phyloP scores from a whole-genome alignment of 2,329 filamentous ascomycete genomes.

The Dendryphion nanum region DNA sequence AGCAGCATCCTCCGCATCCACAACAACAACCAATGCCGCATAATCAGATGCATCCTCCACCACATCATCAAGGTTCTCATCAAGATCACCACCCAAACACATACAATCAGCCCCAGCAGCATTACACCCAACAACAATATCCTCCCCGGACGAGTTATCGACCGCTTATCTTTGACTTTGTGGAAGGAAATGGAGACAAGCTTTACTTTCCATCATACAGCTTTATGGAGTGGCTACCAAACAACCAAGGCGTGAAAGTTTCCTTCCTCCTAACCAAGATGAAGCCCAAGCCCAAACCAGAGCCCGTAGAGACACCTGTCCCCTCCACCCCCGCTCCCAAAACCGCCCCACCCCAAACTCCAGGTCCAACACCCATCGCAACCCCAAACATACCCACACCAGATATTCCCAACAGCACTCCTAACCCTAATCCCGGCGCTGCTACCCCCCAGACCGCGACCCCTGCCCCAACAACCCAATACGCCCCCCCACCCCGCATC shows the following conservation, averaged over 20 bases:
- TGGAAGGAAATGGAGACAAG: slow-evolving; percentile 60
- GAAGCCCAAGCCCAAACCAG: slow-evolving; percentile 41
- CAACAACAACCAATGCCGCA: not conserved
- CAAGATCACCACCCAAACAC: slow-evolving; percentile 15
- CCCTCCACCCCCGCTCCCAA: slow-evolving; percentile 29
- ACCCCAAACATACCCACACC: slow-evolving; percentile 1
- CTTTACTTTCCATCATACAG: slow-evolving; percentile 78
- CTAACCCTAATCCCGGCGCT: slow-evolving; percentile 2
- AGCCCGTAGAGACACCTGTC: slow-evolving; percentile 44
- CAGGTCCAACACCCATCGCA: slow-evolving; percentile 2
- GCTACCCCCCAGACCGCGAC: slow-evolving; percentile 7
- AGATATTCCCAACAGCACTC: slow-evolving; percentile 14
- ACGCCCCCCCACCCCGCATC: slow-evolving; percentile 28
- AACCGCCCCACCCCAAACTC: slow-evolving; percentile 6
- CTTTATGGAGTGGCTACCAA: slow-evolving; percentile 67
- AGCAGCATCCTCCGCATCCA: not conserved
- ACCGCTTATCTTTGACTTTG: slow-evolving; percentile 40
- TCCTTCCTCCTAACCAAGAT: slow-evolving; percentile 77
- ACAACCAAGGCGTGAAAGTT: slow-evolving; percentile 63
- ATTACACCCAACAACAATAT: slow-evolving; percentile 15
- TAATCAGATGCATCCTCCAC: slow-evolving; percentile 9
- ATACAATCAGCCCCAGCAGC: slow-evolving; percentile 20
- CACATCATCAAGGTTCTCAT: slow-evolving; percentile 14
- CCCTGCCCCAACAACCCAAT: slow-evolving; percentile 11
- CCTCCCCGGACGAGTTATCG: slow-evolving; percentile 44